These are phyloP conservation scores for Solanum chiquidenum DNA, from an alignment of 257 asterid species.

Conservation along the genomic window DNA sequence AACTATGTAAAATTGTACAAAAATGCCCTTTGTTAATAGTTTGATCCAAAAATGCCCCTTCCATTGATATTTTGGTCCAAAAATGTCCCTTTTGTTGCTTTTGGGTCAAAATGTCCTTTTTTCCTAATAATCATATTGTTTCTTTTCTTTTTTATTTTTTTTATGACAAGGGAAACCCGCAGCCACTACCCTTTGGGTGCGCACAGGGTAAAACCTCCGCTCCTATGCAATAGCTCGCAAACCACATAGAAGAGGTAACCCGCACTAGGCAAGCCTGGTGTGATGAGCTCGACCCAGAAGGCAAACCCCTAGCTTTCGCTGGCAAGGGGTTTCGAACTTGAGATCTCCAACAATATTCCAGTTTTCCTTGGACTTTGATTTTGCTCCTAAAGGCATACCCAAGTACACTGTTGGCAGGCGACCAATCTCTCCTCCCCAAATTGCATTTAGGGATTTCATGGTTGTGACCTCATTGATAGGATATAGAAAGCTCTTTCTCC, in stretches of 20 bases:
- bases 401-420: not conserved
- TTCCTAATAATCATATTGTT: not conserved
- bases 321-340: no score
- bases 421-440: not conserved
- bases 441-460: not conserved
- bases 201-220: not conserved
- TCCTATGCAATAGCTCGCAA: no score
- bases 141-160: not conserved
- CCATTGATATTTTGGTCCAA: not conserved
- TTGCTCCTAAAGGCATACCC: not conserved
- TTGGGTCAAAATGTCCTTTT: not conserved
- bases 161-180: no score
- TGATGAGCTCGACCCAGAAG: no score
- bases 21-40: not conserved
- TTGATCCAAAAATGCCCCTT: not conserved
- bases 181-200: no score
- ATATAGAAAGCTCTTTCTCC: not conserved
- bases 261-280: no score
- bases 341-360: no score
- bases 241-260: no score
- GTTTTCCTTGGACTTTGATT: not conserved
- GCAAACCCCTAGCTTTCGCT: no score
- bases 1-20: not conserved
- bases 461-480: not conserved
- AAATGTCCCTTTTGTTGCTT: not conserved